Evolutionary conservation across 768 basidiomycete genomes (phyloP).

Genomic region (Boletus edulis): DNA sequence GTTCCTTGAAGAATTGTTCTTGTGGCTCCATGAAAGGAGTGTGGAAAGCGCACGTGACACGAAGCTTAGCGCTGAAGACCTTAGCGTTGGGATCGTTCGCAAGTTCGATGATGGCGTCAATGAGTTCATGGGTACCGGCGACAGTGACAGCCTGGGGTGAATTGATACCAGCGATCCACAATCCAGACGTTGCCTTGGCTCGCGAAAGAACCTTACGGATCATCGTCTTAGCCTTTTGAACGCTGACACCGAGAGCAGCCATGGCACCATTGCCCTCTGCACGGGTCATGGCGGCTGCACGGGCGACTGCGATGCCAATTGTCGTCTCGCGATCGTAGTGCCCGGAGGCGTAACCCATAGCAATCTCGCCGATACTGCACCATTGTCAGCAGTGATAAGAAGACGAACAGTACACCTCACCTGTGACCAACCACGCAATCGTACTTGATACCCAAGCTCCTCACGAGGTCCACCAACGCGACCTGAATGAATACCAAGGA

Average conservation of each 20-base stretch:
- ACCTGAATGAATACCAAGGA: conserved; percentile 35
- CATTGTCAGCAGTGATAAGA: conserved; percentile 5
- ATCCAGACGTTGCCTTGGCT: conserved; percentile 22
- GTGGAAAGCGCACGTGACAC: conserved; percentile 34
- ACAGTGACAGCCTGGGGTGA: conserved; percentile 37
- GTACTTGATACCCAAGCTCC: conserved; percentile 30
- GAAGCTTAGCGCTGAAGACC: conserved; percentile 30
- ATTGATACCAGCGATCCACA: conserved; percentile 38
- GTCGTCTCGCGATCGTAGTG: conserved; percentile 35
- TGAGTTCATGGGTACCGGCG: conserved; percentile 30
- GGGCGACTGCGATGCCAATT: conserved; percentile 34
- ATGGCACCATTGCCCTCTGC: conserved; percentile 36
- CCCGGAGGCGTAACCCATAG: conserved; percentile 37
- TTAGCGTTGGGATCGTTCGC: conserved; percentile 26
- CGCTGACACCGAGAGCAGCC: conserved; percentile 35
- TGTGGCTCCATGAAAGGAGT: conserved; percentile 35
- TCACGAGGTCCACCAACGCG: conserved; percentile 33
- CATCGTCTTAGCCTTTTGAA: conserved; percentile 31
- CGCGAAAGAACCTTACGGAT: conserved; percentile 32
- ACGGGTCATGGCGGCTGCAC: conserved; percentile 35
- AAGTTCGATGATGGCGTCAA: conserved; percentile 30
- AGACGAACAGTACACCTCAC: conserved; percentile 6
- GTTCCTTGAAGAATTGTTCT: conserved; percentile 31
- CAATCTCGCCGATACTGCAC: conserved; percentile 33
- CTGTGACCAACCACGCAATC: conserved; percentile 36